These are phyloP conservation scores for Boletus bicolor DNA, from an alignment of 768 basidiomycete species.

Conservation along the genomic window DNA sequence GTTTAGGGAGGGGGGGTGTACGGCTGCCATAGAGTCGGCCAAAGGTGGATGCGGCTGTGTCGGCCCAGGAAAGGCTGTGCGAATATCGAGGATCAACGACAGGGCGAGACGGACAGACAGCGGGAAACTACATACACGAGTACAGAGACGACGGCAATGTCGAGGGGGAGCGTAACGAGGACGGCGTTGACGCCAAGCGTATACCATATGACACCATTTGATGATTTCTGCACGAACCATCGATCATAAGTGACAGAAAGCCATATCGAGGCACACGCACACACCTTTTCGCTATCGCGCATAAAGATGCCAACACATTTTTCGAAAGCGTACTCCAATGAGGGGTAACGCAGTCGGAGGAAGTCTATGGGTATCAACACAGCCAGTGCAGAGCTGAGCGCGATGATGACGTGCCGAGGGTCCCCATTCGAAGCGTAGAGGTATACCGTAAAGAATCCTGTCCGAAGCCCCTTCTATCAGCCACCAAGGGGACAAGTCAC, in stretches of 20 bases:
- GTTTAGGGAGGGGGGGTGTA: constrained; percentile 59
- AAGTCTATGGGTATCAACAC: constrained; percentile 73
- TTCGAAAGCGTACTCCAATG: constrained; percentile 72
- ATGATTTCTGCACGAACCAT: constrained; percentile 39
- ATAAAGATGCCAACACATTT: constrained; percentile 74
- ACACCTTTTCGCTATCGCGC: constrained; percentile 83
- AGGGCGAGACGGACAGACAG: neutral
- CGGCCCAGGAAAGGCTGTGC: constrained; percentile 87
- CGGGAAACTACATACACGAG: constrained; percentile 62
- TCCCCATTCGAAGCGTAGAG: constrained; percentile 52
- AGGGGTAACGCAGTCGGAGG: constrained; percentile 61
- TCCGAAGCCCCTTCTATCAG: constrained; percentile 6
- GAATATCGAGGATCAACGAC: neutral
- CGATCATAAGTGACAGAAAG: neutral
- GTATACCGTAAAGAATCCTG: constrained; percentile 63
- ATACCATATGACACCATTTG: constrained; percentile 89
- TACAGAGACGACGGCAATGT: constrained; percentile 86
- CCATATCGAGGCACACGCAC: neutral
- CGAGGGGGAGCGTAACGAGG: constrained; percentile 72
- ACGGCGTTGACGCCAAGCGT: constrained; percentile 81
- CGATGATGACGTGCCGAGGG: constrained; percentile 51
- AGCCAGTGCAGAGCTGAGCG: constrained; percentile 63
- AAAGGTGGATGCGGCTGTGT: constrained; percentile 89
- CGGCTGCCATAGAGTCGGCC: constrained; percentile 79
- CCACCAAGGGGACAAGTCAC: neutral